Base-by-base conservation (phyloP, 768 basidiomycete genomes). In the Leccinum olivaceopallidum region DNA sequence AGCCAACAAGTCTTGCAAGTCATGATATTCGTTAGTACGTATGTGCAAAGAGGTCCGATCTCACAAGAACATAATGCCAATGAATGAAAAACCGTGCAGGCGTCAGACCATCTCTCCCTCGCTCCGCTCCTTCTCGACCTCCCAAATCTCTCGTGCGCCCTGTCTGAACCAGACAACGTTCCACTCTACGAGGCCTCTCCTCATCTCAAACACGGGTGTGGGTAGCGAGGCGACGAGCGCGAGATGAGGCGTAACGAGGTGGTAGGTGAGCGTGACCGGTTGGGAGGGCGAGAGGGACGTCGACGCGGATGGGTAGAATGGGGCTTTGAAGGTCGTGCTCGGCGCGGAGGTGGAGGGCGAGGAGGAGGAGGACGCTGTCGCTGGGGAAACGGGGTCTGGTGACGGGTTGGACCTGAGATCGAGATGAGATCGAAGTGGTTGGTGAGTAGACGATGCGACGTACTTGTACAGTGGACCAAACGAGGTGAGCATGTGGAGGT, bases 391-490 rank as follows among this genome's bases (percentile, higher is more conserved):
- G 2, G 37, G 16, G 9, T 53, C 26, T 26, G 56, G 54, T 8
- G 63, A 54, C 26, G 67, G 34, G 37, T 68, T 64, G 60, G 75
- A 67, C 58, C 72, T 64, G 62, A 44, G 59, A 53, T 20, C 36
- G 4, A n/a, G 22, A 51, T 6, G 28, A 20, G 14, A 49, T n/a
- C 10, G 3, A 10, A 24, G 16, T 3, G 18, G 53, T 2, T 12
- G 13, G 55, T 22, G 6, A 20, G 47, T 5, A 28, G 54, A 56
- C 9, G n/a, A 44, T 20, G 44, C 44, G 2, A 20, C 77, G 34
- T 69, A 94, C 95, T 84, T 87, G 79, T 95, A 98, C 32, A 98
- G 71, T 16, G 89, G 84, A 48, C 90, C 87, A 64, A 97, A 94
- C 2, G 92, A 85, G 65, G 88, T 90, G 57, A 96, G 81, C 80